phyloP scores from a whole-genome alignment of 768 basidiomycete genomes.

The Termitomyces sp. region DNA sequence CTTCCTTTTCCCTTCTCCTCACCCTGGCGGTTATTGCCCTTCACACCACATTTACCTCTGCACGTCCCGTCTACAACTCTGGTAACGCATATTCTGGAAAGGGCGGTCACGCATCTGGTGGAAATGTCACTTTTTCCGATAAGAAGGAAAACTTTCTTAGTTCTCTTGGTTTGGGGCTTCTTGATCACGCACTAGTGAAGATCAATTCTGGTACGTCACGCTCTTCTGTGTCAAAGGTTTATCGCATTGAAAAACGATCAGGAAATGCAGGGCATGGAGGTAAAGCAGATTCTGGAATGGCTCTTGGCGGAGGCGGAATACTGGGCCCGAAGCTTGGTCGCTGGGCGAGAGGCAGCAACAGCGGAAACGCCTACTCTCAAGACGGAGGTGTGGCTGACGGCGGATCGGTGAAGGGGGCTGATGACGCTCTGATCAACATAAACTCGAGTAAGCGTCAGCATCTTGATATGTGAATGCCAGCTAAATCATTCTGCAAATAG shows the following conservation, averaged over 20 bases:
- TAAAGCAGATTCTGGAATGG: conserved; percentile 29
- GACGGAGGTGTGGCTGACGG: conserved; percentile 33
- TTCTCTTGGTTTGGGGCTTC: conserved; percentile 13
- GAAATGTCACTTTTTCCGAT: conserved; percentile 21
- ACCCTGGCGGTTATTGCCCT: conserved; percentile 22
- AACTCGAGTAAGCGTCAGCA: conserved; percentile 29
- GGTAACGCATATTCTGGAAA: conserved; percentile 32
- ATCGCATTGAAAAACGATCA: neutral
- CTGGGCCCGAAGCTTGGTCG: conserved; percentile 5
- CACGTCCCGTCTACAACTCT: conserved; percentile 28
- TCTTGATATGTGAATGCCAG: neutral
- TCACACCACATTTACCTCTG: conserved; percentile 23
- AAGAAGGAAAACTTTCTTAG: neutral
- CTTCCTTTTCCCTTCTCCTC: conserved; percentile 23
- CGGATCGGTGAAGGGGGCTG: conserved; percentile 27
- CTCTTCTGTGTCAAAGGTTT: neutral
- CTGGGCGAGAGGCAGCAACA: conserved; percentile 11
- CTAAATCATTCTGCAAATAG: conserved; percentile 26
- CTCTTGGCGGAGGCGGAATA: conserved; percentile 12
- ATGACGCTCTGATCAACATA: conserved; percentile 28
- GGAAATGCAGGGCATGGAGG: conserved; percentile 35
- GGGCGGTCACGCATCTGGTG: conserved; percentile 35
- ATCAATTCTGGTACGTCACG: conserved; percentile 27
- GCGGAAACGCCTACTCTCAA: conserved; percentile 28
- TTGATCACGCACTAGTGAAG: conserved; percentile 18